Evolutionary conservation across 345 rosid species (phyloP).

Genomic region (Lepidium didymum): DNA sequence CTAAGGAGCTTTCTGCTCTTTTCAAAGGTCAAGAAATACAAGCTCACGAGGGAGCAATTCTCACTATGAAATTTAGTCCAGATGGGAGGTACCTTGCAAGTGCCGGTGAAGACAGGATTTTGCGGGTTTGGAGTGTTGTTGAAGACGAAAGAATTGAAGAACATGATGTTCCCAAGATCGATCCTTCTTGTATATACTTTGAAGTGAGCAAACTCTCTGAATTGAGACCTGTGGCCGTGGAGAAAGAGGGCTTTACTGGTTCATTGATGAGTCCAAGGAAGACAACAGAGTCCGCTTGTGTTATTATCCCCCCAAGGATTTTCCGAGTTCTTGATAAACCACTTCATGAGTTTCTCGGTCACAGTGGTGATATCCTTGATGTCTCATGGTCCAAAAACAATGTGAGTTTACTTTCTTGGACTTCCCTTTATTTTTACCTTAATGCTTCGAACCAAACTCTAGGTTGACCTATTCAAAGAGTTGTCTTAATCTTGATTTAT

Average conservation of each 20-base stretch:
- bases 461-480: neutral
- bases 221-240: constrained; percentile 51
- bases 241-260: constrained; percentile 42
- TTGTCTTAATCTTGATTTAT: neutral
- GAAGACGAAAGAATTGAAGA: constrained; percentile 61
- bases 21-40: constrained; percentile 62
- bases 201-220: constrained; percentile 63
- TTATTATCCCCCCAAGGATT: constrained; percentile 71
- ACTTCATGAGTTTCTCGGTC: constrained; percentile 61
- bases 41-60: constrained; percentile 68
- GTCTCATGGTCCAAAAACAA: constrained; percentile 74
- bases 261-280: constrained; percentile 47
- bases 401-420: constrained; percentile 38
- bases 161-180: constrained; percentile 58
- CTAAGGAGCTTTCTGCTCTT: constrained; percentile 70
- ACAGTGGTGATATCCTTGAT: constrained; percentile 58
- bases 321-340: constrained; percentile 72
- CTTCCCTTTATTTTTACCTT: neutral
- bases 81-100: constrained; percentile 79
- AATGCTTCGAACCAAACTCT: neutral
- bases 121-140: constrained; percentile 61
- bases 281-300: constrained; percentile 75
- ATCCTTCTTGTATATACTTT: constrained; percentile 72
- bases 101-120: constrained; percentile 63
- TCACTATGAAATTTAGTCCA: constrained; percentile 74